Percentiles rank a stretch among this genome's conserved stretches.
Evolutionary conservation across 2,329 filamentous ascomycete genomes (phyloP).

Genomic region (Fusarium foetens): DNA sequence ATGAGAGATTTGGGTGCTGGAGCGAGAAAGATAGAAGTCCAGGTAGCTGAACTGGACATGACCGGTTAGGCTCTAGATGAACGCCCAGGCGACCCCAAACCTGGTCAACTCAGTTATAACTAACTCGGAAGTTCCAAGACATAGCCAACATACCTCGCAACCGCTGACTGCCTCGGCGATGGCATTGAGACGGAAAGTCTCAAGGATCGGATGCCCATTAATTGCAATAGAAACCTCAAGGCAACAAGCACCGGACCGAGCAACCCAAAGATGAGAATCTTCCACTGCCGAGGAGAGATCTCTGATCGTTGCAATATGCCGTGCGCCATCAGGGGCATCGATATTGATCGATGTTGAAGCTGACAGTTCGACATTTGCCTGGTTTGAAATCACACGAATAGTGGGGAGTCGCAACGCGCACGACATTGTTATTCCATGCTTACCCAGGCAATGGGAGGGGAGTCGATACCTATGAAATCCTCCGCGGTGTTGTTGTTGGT

Average conservation of each 20-base stretch:
- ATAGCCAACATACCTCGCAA: slow-evolving; percentile 42
- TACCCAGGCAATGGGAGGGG: neutral
- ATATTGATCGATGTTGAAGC: slow-evolving; percentile 44
- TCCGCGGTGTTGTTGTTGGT: neutral
- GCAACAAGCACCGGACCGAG: slow-evolving; percentile 45
- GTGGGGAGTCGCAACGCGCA: slow-evolving; percentile 40
- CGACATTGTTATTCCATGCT: slow-evolving; percentile 2
- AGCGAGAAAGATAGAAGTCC: slow-evolving; percentile 48
- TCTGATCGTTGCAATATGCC: slow-evolving; percentile 23
- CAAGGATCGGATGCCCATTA: slow-evolving; percentile 28
- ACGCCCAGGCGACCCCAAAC: slow-evolving; percentile 48
- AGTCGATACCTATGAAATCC: neutral
- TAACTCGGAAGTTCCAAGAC: neutral
- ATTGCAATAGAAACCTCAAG: slow-evolving; percentile 44
- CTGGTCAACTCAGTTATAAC: slow-evolving; percentile 28
- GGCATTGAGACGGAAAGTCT: slow-evolving; percentile 9
- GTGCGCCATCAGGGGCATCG: slow-evolving; percentile 32
- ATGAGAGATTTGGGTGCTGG: slow-evolving; percentile 50
- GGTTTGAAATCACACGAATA: slow-evolving; percentile 36
- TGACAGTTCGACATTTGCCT: slow-evolving; percentile 39
- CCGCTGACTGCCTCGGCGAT: slow-evolving; percentile 36
- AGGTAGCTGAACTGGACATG: slow-evolving; percentile 5
- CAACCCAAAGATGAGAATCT: slow-evolving; percentile 48
- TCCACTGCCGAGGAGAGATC: slow-evolving; percentile 40
- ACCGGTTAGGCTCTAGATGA: slow-evolving; percentile 37